Evolutionary conservation across 768 basidiomycete species (phyloP), one percentile per base, ranked within the genome.

Genomic region (Tulasnella sp.): DNA sequence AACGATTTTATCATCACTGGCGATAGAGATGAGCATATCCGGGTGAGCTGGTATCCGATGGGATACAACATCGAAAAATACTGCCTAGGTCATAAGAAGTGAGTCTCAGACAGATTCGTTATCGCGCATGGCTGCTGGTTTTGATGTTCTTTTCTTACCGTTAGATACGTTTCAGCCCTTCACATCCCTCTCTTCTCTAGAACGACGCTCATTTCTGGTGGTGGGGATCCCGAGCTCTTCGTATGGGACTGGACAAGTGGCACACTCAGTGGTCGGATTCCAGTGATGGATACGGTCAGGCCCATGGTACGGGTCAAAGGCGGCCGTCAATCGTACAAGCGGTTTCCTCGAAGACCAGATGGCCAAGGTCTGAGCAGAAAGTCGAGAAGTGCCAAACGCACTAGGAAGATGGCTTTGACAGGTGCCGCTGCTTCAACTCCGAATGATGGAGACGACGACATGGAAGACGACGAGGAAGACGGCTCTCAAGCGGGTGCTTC

Each of bases 11-110:
- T 99, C 66, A 78, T 97, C 63, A 91, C 92, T 0, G 85, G 90
- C 0, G 96, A 98, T 67, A 74, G 96, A 46, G 96, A 99, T 67
- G 96, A 98, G 68, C 96, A 98, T 67, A 85, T 99, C 52, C 78
- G 96, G 55, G 79, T 94, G 15, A 92, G 88, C 66, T 81, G 87
- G 80, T 98, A 79, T 67, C 96, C 96, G 0, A 75, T 85, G 55
- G 88, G 92, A 17, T 87, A 84, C 64, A 79, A 79, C 45, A 87
- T 97, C 62, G 91, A 97, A 69, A 81, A 78, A 62, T 97, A 82
- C 69, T 87, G 92, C 63, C 76, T 93, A 25, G 91, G 92, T 11
- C 87, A 92, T 66, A 75, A 75, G 64, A 86, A 82, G 91, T 92
- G 62, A 64, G 81, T 68, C 53, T 29, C 10, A 49, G 24, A 12